phyloP scores from a whole-genome alignment of 805 yeast genomes.

The Kazachstania bromeliacearum region DNA sequence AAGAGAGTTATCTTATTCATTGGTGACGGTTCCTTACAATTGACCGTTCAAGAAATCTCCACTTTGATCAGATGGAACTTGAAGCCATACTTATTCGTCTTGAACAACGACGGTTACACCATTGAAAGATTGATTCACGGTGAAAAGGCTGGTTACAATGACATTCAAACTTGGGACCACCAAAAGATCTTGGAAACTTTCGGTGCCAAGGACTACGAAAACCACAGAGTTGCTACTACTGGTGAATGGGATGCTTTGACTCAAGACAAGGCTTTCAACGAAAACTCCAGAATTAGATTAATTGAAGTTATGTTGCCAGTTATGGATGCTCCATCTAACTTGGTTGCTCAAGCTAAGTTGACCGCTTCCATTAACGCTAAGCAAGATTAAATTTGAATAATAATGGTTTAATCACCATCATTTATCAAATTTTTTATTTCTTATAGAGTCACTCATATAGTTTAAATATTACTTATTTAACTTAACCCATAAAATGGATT shows the following conservation, averaged over 20 bases:
- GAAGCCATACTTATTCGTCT: constrained; percentile 58
- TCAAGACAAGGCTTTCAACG: constrained; percentile 38
- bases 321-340: constrained; percentile 60
- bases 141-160: constrained; percentile 52
- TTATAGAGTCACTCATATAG: constrained; percentile 1
- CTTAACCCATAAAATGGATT: neutral
- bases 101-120: constrained; percentile 68
- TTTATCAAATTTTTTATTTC: constrained; percentile 3
- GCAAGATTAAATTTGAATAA: constrained; percentile 17
- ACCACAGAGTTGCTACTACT: constrained; percentile 42
- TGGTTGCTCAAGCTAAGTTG: constrained; percentile 59
- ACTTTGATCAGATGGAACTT: constrained; percentile 59
- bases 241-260: constrained; percentile 51
- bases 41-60: constrained; percentile 65
- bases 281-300: constrained; percentile 51
- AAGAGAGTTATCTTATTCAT: constrained; percentile 58
- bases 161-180: constrained; percentile 63
- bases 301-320: constrained; percentile 59
- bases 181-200: constrained; percentile 42
- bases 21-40: constrained; percentile 71
- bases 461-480: too few relatives aligned
- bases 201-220: constrained; percentile 45
- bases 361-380: constrained; percentile 41
- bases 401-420: constrained; percentile 1
- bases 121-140: constrained; percentile 70